Base-by-base conservation (phyloP, 805 yeast genomes). In the Myxozyma sirexii region DNA sequence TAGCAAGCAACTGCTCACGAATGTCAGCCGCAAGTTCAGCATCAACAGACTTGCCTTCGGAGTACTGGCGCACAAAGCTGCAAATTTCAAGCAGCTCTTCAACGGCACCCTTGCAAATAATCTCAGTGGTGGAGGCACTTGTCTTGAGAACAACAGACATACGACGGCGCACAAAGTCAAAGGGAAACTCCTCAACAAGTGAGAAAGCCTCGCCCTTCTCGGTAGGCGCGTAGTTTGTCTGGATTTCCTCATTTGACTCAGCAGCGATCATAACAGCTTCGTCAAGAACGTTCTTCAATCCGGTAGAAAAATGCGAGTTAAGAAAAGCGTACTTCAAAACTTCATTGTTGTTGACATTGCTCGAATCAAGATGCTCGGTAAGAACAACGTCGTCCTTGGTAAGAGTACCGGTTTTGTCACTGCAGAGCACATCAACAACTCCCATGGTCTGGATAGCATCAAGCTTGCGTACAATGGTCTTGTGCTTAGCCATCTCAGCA, bases 341-440 rank as follows among this genome's bases (percentile, higher is more conserved):
- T 24, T 60, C 57, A 21, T 27, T 19, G 44, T 59, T 62, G 48
- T 56, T 43, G 37, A 37, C 47, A 41, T 49, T 53, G 37, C 43
- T 19, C n/a, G 66, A 42, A 42, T 62, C 66, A 24, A 56, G 48
- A 21, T 60, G 59, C 44, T 60, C 57, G 17, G 59, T 56, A 38
- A 62, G 58, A 45, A 60, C 66, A 24, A 62, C 66, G 29, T 60
- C 61, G 41, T 62, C 66, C 54, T 62, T 75, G 27, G 86, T 82
- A 49, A 82, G 53, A 69, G 79, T 75, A 12, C 79, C 79, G 74
- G 84, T 59, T 76, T 81, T 66, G 80, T 82, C 73, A 71, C 78
- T 54, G 82, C 84, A 72, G 74, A 80, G 57, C 77, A 85, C 83
- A 67, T 80, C 80, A 23, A 82, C 81, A 15, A 82, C 77, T 15